Percentiles rank a stretch among this genome's conserved stretches.
phyloP scores from a whole-genome alignment of 805 yeast species.

The Candida sakaeoensis region DNA sequence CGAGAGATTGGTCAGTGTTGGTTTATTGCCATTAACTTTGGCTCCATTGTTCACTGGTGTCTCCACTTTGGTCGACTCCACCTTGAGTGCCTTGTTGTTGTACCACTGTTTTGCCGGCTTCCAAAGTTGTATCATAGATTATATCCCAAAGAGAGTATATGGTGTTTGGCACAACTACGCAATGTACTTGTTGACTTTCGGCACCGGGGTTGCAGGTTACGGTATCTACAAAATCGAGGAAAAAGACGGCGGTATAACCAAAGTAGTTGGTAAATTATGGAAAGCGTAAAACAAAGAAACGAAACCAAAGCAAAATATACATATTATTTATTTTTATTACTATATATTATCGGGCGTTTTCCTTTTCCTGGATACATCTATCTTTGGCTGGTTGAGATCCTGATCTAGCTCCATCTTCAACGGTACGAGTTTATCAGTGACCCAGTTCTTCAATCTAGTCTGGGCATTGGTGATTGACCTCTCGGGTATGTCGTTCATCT shows the following conservation, averaged over 20 bases:
- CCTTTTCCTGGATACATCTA: slow-evolving; percentile 5
- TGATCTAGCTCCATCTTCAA: not conserved
- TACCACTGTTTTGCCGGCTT: slow-evolving; percentile 70
- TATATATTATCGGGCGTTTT: slow-evolving; percentile 8
- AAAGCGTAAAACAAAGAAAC: slow-evolving; percentile 28
- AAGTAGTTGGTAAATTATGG: slow-evolving; percentile 40
- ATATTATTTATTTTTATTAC: slow-evolving; percentile 6
- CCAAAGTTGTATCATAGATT: slow-evolving; percentile 74
- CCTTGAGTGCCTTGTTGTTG: slow-evolving; percentile 51
- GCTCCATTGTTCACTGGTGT: slow-evolving; percentile 58
- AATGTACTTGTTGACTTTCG: slow-evolving; percentile 56
- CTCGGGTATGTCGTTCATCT: slow-evolving; percentile 18
- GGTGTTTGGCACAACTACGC: slow-evolving; percentile 62
- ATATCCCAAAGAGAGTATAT: slow-evolving; percentile 71
- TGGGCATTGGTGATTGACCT: slow-evolving; percentile 17
- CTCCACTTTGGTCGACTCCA: slow-evolving; percentile 52
- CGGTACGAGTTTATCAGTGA: slow-evolving; percentile 14
- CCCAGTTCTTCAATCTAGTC: slow-evolving; percentile 22
- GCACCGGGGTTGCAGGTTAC: slow-evolving; percentile 62
- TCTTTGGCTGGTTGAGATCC: not conserved
- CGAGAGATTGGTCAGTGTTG: slow-evolving; percentile 58
- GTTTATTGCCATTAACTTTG: slow-evolving; percentile 59
- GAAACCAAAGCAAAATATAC: too few species aligned
- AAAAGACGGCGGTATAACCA: slow-evolving; percentile 60
- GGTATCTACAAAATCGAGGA: slow-evolving; percentile 71